Percentiles rank a stretch among this genome's conserved stretches.
Conservation (phyloP, 2,329 filamentous ascomycete genomes). For the Thielaviopsis euricoi region DNA sequence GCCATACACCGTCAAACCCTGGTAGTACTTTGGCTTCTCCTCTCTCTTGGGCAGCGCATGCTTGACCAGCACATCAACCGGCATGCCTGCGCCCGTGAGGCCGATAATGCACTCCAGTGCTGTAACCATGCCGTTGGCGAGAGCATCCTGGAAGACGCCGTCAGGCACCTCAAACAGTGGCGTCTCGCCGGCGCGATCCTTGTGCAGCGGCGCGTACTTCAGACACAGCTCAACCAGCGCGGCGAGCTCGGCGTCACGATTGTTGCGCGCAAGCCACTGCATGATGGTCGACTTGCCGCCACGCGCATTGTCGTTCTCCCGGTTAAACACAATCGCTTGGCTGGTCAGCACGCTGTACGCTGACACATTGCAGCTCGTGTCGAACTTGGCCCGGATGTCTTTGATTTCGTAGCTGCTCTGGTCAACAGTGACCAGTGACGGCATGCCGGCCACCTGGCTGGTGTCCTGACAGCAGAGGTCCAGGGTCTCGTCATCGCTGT, state of each 20-base stretch:
- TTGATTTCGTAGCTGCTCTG: conserved; percentile 49
- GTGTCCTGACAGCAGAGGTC: conserved; percentile 19
- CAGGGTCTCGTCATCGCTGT: conserved; percentile 20
- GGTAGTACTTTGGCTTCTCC: conserved; percentile 55
- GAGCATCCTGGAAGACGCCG: conserved; percentile 25
- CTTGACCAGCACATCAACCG: conserved; percentile 49
- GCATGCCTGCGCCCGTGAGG: conserved; percentile 49
- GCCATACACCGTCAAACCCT: conserved; percentile 60
- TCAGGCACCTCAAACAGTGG: conserved; percentile 24
- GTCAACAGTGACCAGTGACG: conserved; percentile 43
- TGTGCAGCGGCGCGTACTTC: conserved; percentile 24
- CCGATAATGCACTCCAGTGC: conserved; percentile 49
- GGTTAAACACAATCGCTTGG: background rate
- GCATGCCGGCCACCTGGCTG: conserved; percentile 27
- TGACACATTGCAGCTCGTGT: conserved; percentile 34
- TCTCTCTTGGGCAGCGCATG: conserved; percentile 46
- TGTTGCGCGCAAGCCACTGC: conserved; percentile 25
- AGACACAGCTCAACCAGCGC: conserved; percentile 39
- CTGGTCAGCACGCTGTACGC: background rate
- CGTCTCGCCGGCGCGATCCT: conserved; percentile 19
- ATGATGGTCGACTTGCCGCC: conserved; percentile 23
- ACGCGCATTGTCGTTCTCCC: background rate
- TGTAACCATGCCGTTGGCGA: conserved; percentile 32
- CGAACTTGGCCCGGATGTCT: conserved; percentile 30
- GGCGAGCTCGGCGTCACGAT: conserved; percentile 24